phyloP scores from a whole-genome alignment of 2,329 filamentous ascomycete species.

The Zasmidium citrigriseum region DNA sequence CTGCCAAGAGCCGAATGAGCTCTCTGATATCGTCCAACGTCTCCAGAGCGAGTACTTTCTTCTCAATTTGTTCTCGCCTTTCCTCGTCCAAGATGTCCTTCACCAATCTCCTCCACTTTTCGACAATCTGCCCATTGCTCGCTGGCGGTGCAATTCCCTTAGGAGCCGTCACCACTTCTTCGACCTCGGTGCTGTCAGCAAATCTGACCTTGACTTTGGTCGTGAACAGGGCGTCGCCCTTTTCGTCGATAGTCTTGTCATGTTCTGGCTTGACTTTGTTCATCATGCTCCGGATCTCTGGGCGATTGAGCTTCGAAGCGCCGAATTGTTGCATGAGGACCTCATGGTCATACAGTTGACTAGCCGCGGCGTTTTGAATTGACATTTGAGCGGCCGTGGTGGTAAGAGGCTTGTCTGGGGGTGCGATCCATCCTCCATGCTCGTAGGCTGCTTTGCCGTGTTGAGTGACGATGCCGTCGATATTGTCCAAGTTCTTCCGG shows the following conservation, averaged over 20 bases:
- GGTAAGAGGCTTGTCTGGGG: constrained; percentile 6
- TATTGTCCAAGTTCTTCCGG: neutral
- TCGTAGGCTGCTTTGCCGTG: constrained; percentile 9
- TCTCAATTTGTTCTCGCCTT: constrained; percentile 9
- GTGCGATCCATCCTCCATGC: constrained; percentile 10
- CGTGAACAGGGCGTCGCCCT: constrained; percentile 7
- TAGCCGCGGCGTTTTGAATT: constrained; percentile 9
- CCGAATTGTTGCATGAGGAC: constrained; percentile 12
- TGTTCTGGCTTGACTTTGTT: constrained; percentile 6
- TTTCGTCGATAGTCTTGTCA: constrained; percentile 3
- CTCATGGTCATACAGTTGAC: constrained; percentile 7
- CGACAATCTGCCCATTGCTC: constrained; percentile 10
- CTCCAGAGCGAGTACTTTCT: constrained; percentile 2
- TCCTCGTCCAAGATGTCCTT: constrained; percentile 7
- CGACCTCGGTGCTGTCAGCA: neutral
- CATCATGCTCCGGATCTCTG: constrained; percentile 8
- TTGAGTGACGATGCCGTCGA: neutral
- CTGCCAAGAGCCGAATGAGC: neutral
- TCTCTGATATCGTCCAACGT: constrained; percentile 3
- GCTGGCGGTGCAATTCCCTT: constrained; percentile 8
- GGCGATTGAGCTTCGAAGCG: constrained; percentile 9
- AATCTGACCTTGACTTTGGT: constrained; percentile 4
- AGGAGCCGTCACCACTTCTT: constrained; percentile 2
- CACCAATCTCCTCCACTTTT: constrained; percentile 13
- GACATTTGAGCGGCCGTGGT: constrained; percentile 14